A percentile compares a stretch with the other conserved stretches of the same genome.
Evolutionary conservation across 257 asterid species (phyloP).

Genomic region (Solanum lycopersicoides): DNA sequence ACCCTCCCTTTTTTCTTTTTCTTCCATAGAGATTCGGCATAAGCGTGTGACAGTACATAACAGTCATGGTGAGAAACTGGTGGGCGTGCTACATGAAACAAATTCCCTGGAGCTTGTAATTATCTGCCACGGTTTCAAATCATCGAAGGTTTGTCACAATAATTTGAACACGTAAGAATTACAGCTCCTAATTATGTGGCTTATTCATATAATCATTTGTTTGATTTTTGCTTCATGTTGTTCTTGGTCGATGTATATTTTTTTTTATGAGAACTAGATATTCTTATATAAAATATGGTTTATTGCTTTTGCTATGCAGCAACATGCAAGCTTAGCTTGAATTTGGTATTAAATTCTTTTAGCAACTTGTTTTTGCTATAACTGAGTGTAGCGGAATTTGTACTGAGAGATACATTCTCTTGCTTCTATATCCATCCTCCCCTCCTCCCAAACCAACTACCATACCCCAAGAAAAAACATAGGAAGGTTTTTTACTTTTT

Average conservation of each 20-base stretch:
- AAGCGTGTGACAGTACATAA: slow-evolving; percentile 39
- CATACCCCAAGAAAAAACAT: background rate
- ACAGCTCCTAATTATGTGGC: background rate
- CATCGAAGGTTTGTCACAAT: slow-evolving; percentile 55
- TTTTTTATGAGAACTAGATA: background rate
- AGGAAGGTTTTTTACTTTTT: background rate
- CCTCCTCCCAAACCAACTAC: background rate
- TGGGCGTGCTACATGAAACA: slow-evolving; percentile 69
- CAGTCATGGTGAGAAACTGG: slow-evolving; percentile 63
- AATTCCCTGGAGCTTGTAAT: slow-evolving; percentile 65
- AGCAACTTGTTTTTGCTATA: background rate
- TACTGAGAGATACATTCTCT: background rate
- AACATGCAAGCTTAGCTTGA: background rate
- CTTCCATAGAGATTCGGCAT: slow-evolving; percentile 24
- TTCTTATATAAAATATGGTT: background rate
- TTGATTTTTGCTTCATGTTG: background rate
- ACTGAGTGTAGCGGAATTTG: background rate
- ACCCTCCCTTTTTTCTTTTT: background rate
- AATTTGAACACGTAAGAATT: background rate
- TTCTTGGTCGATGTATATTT: background rate
- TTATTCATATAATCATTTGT: background rate
- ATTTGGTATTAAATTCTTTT: background rate
- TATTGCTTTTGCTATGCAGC: background rate
- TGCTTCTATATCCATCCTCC: background rate
- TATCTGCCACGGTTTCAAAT: slow-evolving; percentile 83